phyloP scores from a whole-genome alignment of 2,329 filamentous ascomycete genomes.

The Epichloe glyceriae region DNA sequence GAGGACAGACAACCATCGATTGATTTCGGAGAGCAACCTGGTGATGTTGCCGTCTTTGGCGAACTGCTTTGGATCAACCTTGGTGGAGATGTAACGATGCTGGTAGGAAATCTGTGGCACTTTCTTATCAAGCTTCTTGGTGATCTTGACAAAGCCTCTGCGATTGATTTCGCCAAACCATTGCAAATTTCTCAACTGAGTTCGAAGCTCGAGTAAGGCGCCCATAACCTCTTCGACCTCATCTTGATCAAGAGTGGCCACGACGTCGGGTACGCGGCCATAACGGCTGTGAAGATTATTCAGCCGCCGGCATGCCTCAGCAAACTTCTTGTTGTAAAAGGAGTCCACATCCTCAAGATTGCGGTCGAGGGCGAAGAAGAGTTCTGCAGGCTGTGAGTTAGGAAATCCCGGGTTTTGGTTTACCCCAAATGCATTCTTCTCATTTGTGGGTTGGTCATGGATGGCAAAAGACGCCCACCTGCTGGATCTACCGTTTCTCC shows the following conservation, averaged over 20 bases:
- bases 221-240: constrained; percentile 87
- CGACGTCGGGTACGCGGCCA: constrained; percentile 56
- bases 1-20: constrained; percentile 79
- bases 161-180: constrained; percentile 98
- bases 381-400: constrained; percentile 48
- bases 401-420: constrained; percentile 13
- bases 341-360: constrained; percentile 94
- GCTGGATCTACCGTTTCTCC: constrained; percentile 76
- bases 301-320: constrained; percentile 70
- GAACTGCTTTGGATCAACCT: constrained; percentile 81
- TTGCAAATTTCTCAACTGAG: constrained; percentile 78
- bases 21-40: constrained; percentile 50
- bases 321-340: constrained; percentile 94
- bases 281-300: constrained; percentile 82
- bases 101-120: constrained; percentile 64
- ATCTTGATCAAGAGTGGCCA: constrained; percentile 67
- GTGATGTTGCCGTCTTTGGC: constrained; percentile 52
- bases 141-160: constrained; percentile 92
- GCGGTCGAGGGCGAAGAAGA: constrained; percentile 92
- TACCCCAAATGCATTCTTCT: constrained; percentile 11
- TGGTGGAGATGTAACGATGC: constrained; percentile 75
- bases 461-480: constrained; percentile 47
- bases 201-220: constrained; percentile 76
- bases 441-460: constrained; percentile 7
- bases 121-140: constrained; percentile 97